A percentile compares a stretch with the other conserved stretches of the same genome.
Evolutionary conservation across 192 early-diverging fungal species (phyloP).

Genomic region (Backusella macrospora): DNA sequence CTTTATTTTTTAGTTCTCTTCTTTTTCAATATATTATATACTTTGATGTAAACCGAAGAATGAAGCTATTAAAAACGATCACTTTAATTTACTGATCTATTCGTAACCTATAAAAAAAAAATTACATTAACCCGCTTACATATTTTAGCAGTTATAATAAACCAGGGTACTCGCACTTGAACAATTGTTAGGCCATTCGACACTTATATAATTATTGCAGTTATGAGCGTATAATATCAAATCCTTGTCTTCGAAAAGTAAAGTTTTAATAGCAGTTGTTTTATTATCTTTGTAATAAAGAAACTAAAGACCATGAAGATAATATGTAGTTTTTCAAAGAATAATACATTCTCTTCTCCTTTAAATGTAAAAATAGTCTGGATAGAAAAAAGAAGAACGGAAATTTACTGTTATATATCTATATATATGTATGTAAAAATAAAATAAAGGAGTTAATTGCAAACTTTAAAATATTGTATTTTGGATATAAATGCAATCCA

Average conservation of each 20-base stretch:
- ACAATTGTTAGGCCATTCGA: too few species aligned
- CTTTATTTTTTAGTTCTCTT: not conserved
- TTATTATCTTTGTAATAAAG: not conserved
- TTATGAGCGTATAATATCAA: not conserved
- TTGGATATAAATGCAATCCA: not conserved
- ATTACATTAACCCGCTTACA: not conserved
- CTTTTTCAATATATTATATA: not conserved
- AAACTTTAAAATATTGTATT: slow-evolving; percentile 5
- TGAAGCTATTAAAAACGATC: not conserved
- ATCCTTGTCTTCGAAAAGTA: not conserved
- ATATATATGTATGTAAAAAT: too few species aligned
- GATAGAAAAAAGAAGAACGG: not conserved
- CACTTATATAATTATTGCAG: not conserved
- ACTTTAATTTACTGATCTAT: not conserved
- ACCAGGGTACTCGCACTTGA: too few species aligned
- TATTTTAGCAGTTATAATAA: not conserved
- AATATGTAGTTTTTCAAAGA: not conserved
- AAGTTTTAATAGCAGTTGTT: not conserved
- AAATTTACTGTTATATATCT: not conserved
- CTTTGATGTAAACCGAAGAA: not conserved
- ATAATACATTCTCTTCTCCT: not conserved
- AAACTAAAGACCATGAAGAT: not conserved
- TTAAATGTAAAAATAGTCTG: not conserved
- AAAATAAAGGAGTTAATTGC: slow-evolving; percentile 10
- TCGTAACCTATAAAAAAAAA: not conserved